These are phyloP conservation scores for Trichoderma reesei DNA, from an alignment of 495 filamentous ascomycete species.

Conservation along the genomic window DNA sequence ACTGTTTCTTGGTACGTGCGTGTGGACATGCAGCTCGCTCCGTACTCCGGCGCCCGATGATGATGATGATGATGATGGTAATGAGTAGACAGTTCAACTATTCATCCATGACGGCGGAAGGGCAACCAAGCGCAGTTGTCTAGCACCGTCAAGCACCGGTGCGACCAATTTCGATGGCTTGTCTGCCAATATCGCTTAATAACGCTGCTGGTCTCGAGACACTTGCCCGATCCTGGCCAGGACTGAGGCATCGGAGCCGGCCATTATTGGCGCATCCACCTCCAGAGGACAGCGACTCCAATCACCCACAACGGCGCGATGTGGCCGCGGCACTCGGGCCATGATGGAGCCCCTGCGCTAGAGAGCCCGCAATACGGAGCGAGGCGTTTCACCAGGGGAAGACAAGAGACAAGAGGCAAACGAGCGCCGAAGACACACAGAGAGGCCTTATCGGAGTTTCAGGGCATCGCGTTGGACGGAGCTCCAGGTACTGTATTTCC, in stretches of 20 bases:
- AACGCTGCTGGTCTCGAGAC: neutral
- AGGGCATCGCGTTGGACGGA: neutral
- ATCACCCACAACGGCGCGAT: slow-evolving; percentile 2
- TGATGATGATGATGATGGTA: no score
- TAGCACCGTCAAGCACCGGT: no score
- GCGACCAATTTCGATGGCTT: neutral
- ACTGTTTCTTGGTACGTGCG: no score
- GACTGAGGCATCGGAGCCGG: neutral
- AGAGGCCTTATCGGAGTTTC: neutral
- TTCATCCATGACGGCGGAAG: neutral
- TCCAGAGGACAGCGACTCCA: neutral
- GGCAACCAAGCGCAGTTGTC: neutral
- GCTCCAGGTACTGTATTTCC: no score
- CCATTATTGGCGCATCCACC: slow-evolving; percentile 1
- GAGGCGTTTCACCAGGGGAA: neutral
- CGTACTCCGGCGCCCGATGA: no score
- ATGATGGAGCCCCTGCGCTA: slow-evolving; percentile 3
- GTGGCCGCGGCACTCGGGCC: neutral
- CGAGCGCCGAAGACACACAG: neutral
- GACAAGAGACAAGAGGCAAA: neutral
- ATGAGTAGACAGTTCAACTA: no score
- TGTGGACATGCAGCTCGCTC: no score
- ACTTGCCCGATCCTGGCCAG: neutral
- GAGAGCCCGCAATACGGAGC: neutral
- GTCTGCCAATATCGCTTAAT: slow-evolving; percentile 1